These are phyloP conservation scores for Amanita jacksonii DNA, from an alignment of 768 basidiomycete species.

Conservation along the genomic window DNA sequence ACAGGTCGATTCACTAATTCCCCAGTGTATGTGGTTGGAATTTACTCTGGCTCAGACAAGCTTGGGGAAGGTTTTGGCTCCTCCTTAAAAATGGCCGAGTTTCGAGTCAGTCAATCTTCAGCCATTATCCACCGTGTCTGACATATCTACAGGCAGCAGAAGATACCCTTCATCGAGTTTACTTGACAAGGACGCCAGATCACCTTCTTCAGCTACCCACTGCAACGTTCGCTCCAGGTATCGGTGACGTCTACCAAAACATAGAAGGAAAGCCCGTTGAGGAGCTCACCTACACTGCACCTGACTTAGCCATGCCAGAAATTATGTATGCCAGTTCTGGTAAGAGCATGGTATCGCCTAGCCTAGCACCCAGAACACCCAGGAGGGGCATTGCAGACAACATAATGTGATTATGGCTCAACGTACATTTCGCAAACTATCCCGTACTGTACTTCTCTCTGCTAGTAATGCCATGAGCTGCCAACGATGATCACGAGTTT, in stretches of 20 bases:
- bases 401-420: constrained; percentile 1
- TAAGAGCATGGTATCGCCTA: constrained; percentile 27
- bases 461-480: constrained; percentile 68
- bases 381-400: not conserved
- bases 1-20: constrained; percentile 87
- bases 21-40: constrained; percentile 93
- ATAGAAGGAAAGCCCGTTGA: constrained; percentile 8
- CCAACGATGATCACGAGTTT: constrained; percentile 63
- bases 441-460: constrained; percentile 65
- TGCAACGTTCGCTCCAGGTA: constrained; percentile 53
- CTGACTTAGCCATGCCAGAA: constrained; percentile 51
- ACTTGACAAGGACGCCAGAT: constrained; percentile 69
- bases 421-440: constrained; percentile 26
- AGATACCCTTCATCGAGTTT: constrained; percentile 74
- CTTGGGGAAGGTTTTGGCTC: constrained; percentile 93
- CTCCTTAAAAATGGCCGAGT: constrained; percentile 92
- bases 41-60: constrained; percentile 75
- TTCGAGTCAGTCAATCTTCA: constrained; percentile 45
- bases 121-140: constrained; percentile 1
- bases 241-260: constrained; percentile 43
- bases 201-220: constrained; percentile 63
- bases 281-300: constrained; percentile 34
- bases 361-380: constrained; percentile 4
- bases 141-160: constrained; percentile 57
- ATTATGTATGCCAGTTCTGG: constrained; percentile 63